Conservation (phyloP, 306 rosid genomes). For the Urtica urens region DNA sequence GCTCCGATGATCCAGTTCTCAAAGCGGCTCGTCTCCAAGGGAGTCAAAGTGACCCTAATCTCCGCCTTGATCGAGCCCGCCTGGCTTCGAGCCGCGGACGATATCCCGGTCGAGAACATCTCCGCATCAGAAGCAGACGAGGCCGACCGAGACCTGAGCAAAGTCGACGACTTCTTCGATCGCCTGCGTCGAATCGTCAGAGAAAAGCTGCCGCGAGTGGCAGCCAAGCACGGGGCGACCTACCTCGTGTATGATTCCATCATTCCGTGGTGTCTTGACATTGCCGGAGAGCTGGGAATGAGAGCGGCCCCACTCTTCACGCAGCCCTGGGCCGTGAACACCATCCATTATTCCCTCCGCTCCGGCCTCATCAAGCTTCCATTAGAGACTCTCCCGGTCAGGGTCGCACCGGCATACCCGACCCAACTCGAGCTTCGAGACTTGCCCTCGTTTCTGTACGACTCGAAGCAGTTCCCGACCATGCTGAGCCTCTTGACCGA, state of each 20-base stretch:
- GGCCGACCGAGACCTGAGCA: background rate
- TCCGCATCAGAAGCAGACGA: slow-evolving; percentile 16
- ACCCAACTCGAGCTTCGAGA: slow-evolving; percentile 3
- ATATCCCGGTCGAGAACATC: background rate
- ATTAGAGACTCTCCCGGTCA: background rate
- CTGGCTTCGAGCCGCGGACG: background rate
- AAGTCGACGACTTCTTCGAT: background rate
- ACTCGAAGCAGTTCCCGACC: background rate
- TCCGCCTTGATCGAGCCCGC: background rate
- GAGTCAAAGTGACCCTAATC: slow-evolving; percentile 13
- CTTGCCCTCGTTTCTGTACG: slow-evolving; percentile 18
- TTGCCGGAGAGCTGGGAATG: slow-evolving; percentile 14
- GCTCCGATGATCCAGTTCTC: slow-evolving; percentile 19
- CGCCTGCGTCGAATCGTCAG: background rate
- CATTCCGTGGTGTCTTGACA: slow-evolving; percentile 21
- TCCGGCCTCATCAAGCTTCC: background rate
- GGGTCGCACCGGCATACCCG: slow-evolving; percentile 8
- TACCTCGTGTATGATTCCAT: slow-evolving; percentile 15
- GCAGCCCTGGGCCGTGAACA: slow-evolving; percentile 8
- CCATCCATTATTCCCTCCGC: background rate
- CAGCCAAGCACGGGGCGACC: background rate
- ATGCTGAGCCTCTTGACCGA: background rate
- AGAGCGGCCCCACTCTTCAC: slow-evolving; percentile 22
- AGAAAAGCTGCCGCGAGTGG: background rate
- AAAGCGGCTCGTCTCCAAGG: slow-evolving; percentile 17